Conservation (phyloP, 1,284 basidiomycete genomes). For the Ganoderma boninense region DNA sequence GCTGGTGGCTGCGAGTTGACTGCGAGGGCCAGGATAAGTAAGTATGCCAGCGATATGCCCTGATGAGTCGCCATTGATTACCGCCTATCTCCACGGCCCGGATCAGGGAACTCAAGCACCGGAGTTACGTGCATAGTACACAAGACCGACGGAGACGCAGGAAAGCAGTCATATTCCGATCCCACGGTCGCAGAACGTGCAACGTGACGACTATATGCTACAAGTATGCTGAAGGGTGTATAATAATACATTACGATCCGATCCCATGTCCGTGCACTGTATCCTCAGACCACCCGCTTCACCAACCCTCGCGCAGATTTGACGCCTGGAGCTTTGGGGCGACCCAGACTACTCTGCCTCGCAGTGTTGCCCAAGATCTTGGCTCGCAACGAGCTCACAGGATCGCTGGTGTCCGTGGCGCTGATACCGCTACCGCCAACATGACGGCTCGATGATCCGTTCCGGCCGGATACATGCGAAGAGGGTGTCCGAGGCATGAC, state of each 20-base stretch:
- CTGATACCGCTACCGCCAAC: conserved; percentile 20
- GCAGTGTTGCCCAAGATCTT: conserved; percentile 62
- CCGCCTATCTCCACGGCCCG: not conserved
- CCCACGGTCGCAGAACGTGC: not conserved
- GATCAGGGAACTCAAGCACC: not conserved
- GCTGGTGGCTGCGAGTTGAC: not conserved
- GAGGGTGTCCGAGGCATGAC: conserved; percentile 40
- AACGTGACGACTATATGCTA: conserved; percentile 15
- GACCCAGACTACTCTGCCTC: conserved; percentile 28
- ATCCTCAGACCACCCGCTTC: conserved; percentile 18
- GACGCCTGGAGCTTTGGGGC: conserved; percentile 34
- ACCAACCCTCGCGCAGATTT: conserved; percentile 19
- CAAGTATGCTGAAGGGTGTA: conserved; percentile 6
- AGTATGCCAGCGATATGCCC: not conserved
- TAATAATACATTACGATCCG: conserved; percentile 6
- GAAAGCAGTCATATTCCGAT: not conserved
- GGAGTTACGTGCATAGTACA: not conserved
- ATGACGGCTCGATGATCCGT: conserved; percentile 20
- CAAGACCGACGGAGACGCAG: too few relatives aligned
- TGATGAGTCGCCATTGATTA: not conserved
- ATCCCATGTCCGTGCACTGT: not conserved
- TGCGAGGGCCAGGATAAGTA: too few relatives aligned
- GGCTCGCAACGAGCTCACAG: conserved; percentile 56
- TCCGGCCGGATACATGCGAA: conserved; percentile 16
- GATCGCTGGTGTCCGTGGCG: conserved; percentile 29